Base-by-base conservation (phyloP, 208 protist species). In the Crithidia expoeki region DNA sequence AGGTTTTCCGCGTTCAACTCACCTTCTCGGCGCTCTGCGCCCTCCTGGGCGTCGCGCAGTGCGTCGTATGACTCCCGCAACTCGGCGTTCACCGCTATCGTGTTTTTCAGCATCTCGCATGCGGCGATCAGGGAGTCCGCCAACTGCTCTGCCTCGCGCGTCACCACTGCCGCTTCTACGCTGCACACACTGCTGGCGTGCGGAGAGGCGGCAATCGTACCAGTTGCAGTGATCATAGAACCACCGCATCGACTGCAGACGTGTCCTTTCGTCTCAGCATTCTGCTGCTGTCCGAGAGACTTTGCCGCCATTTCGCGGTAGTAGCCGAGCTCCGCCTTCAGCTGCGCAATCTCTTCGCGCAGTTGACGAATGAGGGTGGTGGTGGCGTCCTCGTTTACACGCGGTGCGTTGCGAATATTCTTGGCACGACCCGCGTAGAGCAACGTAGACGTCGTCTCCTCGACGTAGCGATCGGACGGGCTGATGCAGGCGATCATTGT, bases 391-490 rank as follows among this genome's bases (percentile, higher is more conserved):
- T 95, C 88, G 69, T 96, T 96, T 27, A 95, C 69, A 30, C 65
- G 66, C 10, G 90, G 92, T n/a, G 82, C 83, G 64, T 96, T 98
- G 50, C 81, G 83, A 70, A 98, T 98, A 60, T 90, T 93, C 40
- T 88, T 86, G 2, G 94, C 94, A 4, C 92, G 80, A 27, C 85
- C 74, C 4, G 96, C 94, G 73, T 97, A 98, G 14, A 92, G 55
- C 25, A 98, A 77, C 23, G 96, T 98, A 10, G 92, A 97, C 14
- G 88, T 60, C 21, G 85, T 97, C 64, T 98, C 95, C 27, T 98
- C 95, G 0, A 90, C 61, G 60, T 92, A 94, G 3, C 42, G 34
- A 65, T 97, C 92, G 1, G 84, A 91, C 1, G 85, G 89, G 19
- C 63, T 93, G 58, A 97, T 94, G 79, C 92, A 97, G 25, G 92